Evolutionary conservation across 2,329 filamentous ascomycete genomes (phyloP), one percentile per base, ranked within the genome.

Genomic region (Emericellopsis atlantica): DNA sequence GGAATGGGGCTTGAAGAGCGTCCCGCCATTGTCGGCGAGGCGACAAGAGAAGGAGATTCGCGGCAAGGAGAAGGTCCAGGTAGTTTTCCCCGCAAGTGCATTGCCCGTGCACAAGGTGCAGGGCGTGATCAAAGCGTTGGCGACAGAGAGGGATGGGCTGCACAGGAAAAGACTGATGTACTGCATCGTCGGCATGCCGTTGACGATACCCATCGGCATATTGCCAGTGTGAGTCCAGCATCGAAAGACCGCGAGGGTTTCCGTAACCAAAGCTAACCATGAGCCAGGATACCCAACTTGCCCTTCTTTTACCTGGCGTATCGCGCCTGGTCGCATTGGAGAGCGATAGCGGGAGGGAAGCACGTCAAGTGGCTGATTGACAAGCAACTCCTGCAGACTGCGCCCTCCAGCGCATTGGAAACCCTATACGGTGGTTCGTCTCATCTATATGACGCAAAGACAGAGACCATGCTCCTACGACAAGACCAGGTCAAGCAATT

Each of bases 221-320:
- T 66, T 98, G 35, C 92, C 92, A 36, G 56, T 96, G 87, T 93
- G 74, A 63, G 85, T 67, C 41, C 32, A 40, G n/a, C 15, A 11
- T 37, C 22, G 5, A 21, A 14, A 8, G 35, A 11, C 5, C 3
- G 21, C 8, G 36, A 33, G 5, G 32, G 4, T 21, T 21, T 37
- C 18, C n/a, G 5, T 24, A 11, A 4, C 5, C 9, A 4, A 4
- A 37, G 6, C 23, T 26, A 22, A 22, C 14, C n/a, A n/a, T 32
- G 18, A 5, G 23, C 9, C 16, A 93, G 86, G 46, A 73, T 95
- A 47, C 89, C 90, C 31, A 95, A 98, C 57, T 69, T 98, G 11
- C 92, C 92, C 15, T 96, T 96, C 69, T 96, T 96, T 68, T 98
- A 96, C 60, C 74, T 96, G 33, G 77, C 76, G 15, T 98, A 93